Conservation (phyloP, 768 basidiomycete genomes). For the Kwoniella dendrophila region DNA sequence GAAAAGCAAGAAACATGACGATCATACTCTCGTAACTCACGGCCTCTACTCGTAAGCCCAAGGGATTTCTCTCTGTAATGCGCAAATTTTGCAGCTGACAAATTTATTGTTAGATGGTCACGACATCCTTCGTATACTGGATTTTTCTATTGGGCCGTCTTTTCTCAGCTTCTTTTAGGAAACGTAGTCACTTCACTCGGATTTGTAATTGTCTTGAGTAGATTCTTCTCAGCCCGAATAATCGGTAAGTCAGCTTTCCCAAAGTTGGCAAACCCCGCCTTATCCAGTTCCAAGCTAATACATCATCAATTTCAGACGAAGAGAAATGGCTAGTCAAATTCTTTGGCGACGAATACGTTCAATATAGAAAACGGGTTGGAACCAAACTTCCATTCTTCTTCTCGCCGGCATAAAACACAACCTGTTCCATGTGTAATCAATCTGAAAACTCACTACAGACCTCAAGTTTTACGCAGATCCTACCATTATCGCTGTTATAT, state of each 20-base stretch:
- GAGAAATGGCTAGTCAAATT: slow-evolving; percentile 77
- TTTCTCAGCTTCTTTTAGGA: slow-evolving; percentile 87
- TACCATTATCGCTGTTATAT: too few relatives aligned
- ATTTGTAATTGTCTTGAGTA: slow-evolving; percentile 72
- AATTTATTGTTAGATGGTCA: slow-evolving; percentile 64
- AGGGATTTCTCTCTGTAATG: not conserved
- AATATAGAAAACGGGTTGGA: slow-evolving; percentile 75
- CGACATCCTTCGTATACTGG: slow-evolving; percentile 96
- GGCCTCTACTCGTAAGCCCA: slow-evolving; percentile 80
- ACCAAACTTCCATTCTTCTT: slow-evolving; percentile 70
- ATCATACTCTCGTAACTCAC: slow-evolving; percentile 79
- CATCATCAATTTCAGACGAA: slow-evolving; percentile 64
- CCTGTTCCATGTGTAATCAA: too few relatives aligned
- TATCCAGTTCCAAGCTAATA: not conserved
- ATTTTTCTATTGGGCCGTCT: slow-evolving; percentile 97
- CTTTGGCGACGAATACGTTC: slow-evolving; percentile 83
- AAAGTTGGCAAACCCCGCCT: not conserved
- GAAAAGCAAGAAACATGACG: slow-evolving; percentile 70
- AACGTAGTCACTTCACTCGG: slow-evolving; percentile 74
- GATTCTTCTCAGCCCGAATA: slow-evolving; percentile 82
- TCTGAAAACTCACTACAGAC: too few relatives aligned
- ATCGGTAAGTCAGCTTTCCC: slow-evolving; percentile 62
- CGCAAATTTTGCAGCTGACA: not conserved
- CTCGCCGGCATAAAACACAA: slow-evolving; percentile 7
- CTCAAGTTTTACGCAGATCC: too few relatives aligned